Evolutionary conservation across 1,284 basidiomycete genomes (phyloP).

Genomic region (Moesziomyces antarcticus): DNA sequence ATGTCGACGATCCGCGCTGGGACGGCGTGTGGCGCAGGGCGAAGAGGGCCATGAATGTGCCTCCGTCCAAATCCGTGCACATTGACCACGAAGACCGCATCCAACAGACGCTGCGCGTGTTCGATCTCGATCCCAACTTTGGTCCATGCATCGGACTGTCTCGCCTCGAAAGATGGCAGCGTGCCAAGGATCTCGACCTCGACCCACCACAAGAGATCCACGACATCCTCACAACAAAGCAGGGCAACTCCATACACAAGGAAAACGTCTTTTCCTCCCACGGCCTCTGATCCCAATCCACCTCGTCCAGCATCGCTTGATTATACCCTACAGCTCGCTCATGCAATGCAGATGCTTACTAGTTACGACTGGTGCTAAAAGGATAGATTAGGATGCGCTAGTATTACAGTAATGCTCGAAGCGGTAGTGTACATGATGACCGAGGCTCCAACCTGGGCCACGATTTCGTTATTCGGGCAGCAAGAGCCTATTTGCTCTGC

Average conservation of each 20-base stretch:
- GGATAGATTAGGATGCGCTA: constrained; percentile 3
- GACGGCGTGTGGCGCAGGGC: constrained; percentile 56
- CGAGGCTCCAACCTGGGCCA: not conserved
- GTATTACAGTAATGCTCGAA: constrained; percentile 12
- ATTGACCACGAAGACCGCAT: constrained; percentile 58
- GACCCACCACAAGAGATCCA: constrained; percentile 83
- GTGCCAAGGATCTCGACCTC: constrained; percentile 82
- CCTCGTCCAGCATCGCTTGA: not conserved
- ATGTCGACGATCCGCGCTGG: constrained; percentile 50
- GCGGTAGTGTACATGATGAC: not conserved
- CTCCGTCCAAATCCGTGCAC: constrained; percentile 52
- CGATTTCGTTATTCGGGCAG: not conserved
- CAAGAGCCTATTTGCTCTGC: constrained; percentile 1
- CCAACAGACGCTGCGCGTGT: constrained; percentile 63
- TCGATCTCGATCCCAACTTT: constrained; percentile 70
- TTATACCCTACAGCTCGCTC: constrained; percentile 1
- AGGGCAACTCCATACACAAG: constrained; percentile 47
- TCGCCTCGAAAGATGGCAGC: constrained; percentile 86
- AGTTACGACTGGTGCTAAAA: not conserved
- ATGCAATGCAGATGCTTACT: constrained; percentile 13
- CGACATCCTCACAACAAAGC: constrained; percentile 60
- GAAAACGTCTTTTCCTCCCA: constrained; percentile 42
- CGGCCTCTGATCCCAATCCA: constrained; percentile 18
- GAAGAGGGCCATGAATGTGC: constrained; percentile 40
- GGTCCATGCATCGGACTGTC: constrained; percentile 86